A percentile compares a stretch with the other conserved stretches of the same genome.
Conservation (phyloP, 2,329 filamentous ascomycete species). For the Metarhizium anisopliae region DNA sequence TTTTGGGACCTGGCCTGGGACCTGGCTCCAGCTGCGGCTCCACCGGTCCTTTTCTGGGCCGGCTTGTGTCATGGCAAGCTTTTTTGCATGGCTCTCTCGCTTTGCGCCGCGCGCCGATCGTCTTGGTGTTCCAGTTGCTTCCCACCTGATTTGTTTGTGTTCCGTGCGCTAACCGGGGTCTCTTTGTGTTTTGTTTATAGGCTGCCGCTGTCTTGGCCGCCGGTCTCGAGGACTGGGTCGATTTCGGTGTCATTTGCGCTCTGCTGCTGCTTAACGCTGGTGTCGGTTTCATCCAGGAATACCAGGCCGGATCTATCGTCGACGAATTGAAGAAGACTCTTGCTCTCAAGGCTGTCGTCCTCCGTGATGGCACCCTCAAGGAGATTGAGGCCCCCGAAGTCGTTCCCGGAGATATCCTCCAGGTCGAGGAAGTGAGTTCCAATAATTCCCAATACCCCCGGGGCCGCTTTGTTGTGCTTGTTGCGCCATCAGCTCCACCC, state of each 20-base stretch:
- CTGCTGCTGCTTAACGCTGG: slow-evolving; percentile 74
- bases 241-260: slow-evolving; percentile 85
- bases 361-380: slow-evolving; percentile 66
- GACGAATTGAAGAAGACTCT: slow-evolving; percentile 87
- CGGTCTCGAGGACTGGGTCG: slow-evolving; percentile 81
- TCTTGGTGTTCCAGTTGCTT: not conserved
- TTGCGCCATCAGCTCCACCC: not conserved
- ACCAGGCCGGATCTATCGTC: slow-evolving; percentile 81
- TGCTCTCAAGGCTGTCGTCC: slow-evolving; percentile 77
- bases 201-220: slow-evolving; percentile 71
- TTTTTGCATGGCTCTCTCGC: not conserved
- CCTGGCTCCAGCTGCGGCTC: not conserved
- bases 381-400: slow-evolving; percentile 78
- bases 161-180: slow-evolving; percentile 16
- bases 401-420: slow-evolving; percentile 82
- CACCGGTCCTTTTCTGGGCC: not conserved
- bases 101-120: not conserved
- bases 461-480: not conserved
- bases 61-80: not conserved
- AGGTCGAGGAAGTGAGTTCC: slow-evolving; percentile 58
- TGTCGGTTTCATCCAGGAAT: slow-evolving; percentile 86
- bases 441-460: not conserved
- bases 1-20: not conserved
- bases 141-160: not conserved
- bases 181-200: slow-evolving; percentile 23